phyloP scores from a whole-genome alignment of 495 filamentous ascomycete genomes.

The Daldinia concentrica region DNA sequence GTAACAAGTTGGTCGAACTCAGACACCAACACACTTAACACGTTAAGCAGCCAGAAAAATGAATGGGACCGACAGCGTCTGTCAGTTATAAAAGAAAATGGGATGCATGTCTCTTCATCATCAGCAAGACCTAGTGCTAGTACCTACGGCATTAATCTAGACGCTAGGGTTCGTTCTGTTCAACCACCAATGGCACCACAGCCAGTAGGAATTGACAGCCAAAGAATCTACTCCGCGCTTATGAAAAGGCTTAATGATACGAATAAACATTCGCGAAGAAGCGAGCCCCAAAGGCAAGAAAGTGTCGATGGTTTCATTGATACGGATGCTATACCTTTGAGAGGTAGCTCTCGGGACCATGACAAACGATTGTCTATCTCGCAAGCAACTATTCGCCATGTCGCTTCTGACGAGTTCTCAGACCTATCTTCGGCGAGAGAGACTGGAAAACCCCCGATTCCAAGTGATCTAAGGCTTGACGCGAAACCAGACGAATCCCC shows the following conservation, averaged over 20 bases:
- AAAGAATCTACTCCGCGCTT: constrained; percentile 76
- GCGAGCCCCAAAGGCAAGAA: constrained; percentile 45
- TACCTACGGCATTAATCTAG: constrained; percentile 1
- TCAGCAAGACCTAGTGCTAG: constrained; percentile 32
- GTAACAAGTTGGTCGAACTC: constrained; percentile 82
- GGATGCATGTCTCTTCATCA: constrained; percentile 57
- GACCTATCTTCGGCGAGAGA: constrained; percentile 20
- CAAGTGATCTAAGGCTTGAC: neutral
- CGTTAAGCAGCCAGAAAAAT: constrained; percentile 47
- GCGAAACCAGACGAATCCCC: constrained; percentile 2
- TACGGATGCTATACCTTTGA: constrained; percentile 49
- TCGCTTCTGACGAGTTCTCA: constrained; percentile 35
- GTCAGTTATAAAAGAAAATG: constrained; percentile 73
- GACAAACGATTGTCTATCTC: constrained; percentile 18
- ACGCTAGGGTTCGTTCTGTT: constrained; percentile 7
- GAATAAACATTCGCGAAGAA: constrained; percentile 43
- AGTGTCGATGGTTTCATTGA: constrained; percentile 34
- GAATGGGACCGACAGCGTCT: constrained; percentile 66
- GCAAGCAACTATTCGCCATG: constrained; percentile 49
- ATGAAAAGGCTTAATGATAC: constrained; percentile 69
- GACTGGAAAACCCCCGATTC: constrained; percentile 7
- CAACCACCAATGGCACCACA: constrained; percentile 36
- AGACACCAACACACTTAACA: constrained; percentile 56
- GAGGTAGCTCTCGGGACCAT: constrained; percentile 38
- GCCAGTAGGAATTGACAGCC: constrained; percentile 61